Conservation (phyloP, 768 basidiomycete genomes). For the Crassisporium funariophilum region DNA sequence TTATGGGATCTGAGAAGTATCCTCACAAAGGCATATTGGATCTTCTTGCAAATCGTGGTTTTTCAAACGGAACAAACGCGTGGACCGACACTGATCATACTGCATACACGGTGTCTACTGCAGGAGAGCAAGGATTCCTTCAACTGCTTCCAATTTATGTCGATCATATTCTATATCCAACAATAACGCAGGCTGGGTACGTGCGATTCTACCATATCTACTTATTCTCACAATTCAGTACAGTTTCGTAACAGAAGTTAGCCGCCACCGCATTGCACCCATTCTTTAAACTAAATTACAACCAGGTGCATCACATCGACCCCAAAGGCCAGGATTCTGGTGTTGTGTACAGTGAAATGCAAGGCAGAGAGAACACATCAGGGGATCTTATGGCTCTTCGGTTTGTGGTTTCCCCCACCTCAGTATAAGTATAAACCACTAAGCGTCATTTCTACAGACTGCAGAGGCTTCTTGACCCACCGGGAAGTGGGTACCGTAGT, state of each 20-base stretch:
- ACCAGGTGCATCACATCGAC: conserved; percentile 92
- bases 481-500: conserved; percentile 86
- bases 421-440: conserved; percentile 1
- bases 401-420: conserved; percentile 42
- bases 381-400: conserved; percentile 87
- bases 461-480: conserved; percentile 80
- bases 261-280: conserved; percentile 18
- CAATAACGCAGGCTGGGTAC: conserved; percentile 84
- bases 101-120: conserved; percentile 94
- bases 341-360: conserved; percentile 97
- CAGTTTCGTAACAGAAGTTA: conserved; percentile 62
- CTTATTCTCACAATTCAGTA: conserved; percentile 11
- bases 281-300: conserved; percentile 6
- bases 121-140: conserved; percentile 90
- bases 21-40: conserved; percentile 97
- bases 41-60: conserved; percentile 91
- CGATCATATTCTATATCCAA: conserved; percentile 97
- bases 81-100: conserved; percentile 98
- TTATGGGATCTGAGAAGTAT: conserved; percentile 94
- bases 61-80: conserved; percentile 90
- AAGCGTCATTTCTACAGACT: conserved; percentile 43
- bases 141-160: conserved; percentile 87
- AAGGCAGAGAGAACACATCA: conserved; percentile 91
- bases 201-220: conserved; percentile 28
- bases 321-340: conserved; percentile 89